phyloP scores from a whole-genome alignment of 768 basidiomycete genomes.

The Daedaleopsis nitida region DNA sequence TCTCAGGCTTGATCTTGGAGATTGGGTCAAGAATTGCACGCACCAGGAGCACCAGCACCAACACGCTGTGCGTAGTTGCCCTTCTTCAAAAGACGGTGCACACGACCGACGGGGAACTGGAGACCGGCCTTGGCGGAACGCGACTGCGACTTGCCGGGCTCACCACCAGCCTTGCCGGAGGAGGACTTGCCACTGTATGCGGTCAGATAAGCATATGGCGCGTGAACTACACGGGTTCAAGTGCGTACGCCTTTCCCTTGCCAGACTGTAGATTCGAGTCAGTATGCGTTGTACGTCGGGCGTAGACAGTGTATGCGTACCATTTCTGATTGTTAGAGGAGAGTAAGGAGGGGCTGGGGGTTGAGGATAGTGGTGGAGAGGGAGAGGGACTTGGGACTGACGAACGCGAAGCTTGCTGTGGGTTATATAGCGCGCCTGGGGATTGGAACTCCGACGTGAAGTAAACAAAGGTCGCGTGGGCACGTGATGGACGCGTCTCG shows the following conservation, averaged over 20 bases:
- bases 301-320: conserved; percentile 27
- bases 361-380: conserved; percentile 28
- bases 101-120: conserved; percentile 82
- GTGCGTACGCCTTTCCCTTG: conserved; percentile 54
- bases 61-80: conserved; percentile 75
- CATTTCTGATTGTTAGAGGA: conserved; percentile 33
- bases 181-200: conserved; percentile 46
- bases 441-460: conserved; percentile 29
- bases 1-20: not conserved
- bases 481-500: conserved; percentile 28
- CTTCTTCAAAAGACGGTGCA: conserved; percentile 75
- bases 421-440: conserved; percentile 29
- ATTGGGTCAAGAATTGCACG: conserved; percentile 18
- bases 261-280: conserved; percentile 43
- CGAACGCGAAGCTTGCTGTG: conserved; percentile 27
- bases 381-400: conserved; percentile 23
- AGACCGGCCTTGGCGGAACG: conserved; percentile 67
- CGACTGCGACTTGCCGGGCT: conserved; percentile 58
- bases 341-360: conserved; percentile 18
- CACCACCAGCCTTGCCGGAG: conserved; percentile 49
- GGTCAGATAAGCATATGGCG: conserved; percentile 7
- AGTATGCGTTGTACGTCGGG: conserved; percentile 10
- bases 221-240: not conserved
- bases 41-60: conserved; percentile 69
- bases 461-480: conserved; percentile 25